Evolutionary conservation across 2,329 filamentous ascomycete genomes (phyloP).

Genomic region (Sarocladiaceae sp.): DNA sequence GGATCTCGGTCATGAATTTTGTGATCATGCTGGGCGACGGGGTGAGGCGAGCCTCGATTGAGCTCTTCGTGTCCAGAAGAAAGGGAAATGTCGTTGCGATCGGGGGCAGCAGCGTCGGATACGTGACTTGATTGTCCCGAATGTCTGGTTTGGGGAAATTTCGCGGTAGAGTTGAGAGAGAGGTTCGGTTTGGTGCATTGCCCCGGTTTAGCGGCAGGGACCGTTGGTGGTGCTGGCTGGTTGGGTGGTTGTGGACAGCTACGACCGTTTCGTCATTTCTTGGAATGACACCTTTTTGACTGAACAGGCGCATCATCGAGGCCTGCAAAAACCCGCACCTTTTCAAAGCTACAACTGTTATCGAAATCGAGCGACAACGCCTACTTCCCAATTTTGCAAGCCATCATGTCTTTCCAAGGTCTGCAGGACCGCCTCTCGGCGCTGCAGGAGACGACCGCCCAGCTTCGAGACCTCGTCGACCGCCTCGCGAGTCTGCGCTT

Average conservation of each 20-base stretch:
- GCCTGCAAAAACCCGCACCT: constrained; percentile 9
- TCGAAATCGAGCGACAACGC: constrained; percentile 7
- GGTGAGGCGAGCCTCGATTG: no score
- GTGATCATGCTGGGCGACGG: constrained; percentile 61
- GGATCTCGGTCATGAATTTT: constrained; percentile 78
- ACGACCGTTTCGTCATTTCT: constrained; percentile 5
- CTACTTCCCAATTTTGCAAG: constrained; percentile 8
- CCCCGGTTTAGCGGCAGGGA: constrained; percentile 8
- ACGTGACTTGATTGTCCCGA: background rate
- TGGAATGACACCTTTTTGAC: background rate
- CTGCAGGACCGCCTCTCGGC: constrained; percentile 55
- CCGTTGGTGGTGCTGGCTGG: background rate
- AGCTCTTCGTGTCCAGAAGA: background rate
- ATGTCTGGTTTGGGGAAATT: constrained; percentile 5
- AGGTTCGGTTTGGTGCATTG: constrained; percentile 5
- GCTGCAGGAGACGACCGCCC: constrained; percentile 54
- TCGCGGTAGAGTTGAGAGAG: constrained; percentile 1
- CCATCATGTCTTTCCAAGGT: constrained; percentile 48
- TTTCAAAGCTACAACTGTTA: no score
- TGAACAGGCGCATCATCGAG: background rate
- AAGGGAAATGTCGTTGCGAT: background rate
- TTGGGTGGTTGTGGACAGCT: constrained; percentile 4
- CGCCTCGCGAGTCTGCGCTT: constrained; percentile 53
- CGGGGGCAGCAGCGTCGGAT: background rate
- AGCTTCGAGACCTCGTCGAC: constrained; percentile 53